phyloP scores from a whole-genome alignment of 495 filamentous ascomycete genomes.

The Haplographium delicatum region DNA sequence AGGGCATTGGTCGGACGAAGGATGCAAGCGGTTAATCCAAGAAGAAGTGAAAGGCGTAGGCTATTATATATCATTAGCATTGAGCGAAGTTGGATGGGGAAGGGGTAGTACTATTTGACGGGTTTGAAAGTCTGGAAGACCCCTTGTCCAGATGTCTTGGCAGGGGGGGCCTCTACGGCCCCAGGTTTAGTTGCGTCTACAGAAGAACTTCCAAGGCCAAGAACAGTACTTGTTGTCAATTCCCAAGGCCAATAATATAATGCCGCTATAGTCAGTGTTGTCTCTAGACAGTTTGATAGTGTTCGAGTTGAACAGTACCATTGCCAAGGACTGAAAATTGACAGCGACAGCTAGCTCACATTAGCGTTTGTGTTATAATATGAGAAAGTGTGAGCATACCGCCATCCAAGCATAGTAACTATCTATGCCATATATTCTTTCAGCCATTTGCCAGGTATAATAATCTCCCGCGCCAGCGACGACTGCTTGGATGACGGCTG shows the following conservation, averaged over 20 bases:
- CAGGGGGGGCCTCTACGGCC: not conserved
- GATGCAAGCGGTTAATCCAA: constrained; percentile 80
- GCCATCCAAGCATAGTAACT: constrained; percentile 62
- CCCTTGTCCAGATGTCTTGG: not conserved
- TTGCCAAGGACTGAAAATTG: constrained; percentile 85
- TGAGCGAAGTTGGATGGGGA: not conserved
- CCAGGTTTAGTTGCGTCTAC: too few species aligned
- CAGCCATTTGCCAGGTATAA: constrained; percentile 82
- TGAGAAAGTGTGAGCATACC: constrained; percentile 44
- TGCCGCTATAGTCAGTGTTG: constrained; percentile 74
- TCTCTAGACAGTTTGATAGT: constrained; percentile 91
- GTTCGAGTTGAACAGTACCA: constrained; percentile 94
- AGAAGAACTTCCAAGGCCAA: not conserved
- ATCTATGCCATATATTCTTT: constrained; percentile 60
- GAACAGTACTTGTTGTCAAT: constrained; percentile 27
- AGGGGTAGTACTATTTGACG: constrained; percentile 9
- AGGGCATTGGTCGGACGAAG: constrained; percentile 86
- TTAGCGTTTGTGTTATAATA: not conserved
- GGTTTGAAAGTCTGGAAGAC: constrained; percentile 9
- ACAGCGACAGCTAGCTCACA: constrained; percentile 53
- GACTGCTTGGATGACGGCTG: constrained; percentile 69
- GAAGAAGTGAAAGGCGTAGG: constrained; percentile 61
- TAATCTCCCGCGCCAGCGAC: constrained; percentile 78
- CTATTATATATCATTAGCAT: constrained; percentile 28
- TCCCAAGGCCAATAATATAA: constrained; percentile 86